A percentile compares a stretch with the other conserved stretches of the same genome.
phyloP scores from a whole-genome alignment of 2,329 filamentous ascomycete genomes.

The Cephalotrichum gorgonifer region DNA sequence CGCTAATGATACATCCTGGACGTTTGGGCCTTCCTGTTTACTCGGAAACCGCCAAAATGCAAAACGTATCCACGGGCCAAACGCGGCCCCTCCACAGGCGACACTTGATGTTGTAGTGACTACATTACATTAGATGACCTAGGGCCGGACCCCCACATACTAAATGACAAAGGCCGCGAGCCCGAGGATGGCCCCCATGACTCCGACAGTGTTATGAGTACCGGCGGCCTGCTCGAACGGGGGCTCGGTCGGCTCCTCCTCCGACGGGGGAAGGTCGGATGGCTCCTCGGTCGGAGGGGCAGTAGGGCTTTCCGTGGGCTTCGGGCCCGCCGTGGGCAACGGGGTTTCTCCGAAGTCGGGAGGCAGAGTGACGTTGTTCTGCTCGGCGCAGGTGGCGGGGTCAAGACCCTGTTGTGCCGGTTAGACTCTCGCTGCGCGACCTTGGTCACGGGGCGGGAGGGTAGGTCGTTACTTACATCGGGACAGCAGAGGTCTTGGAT shows the following conservation, averaged over 20 bases:
- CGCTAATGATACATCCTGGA: no score
- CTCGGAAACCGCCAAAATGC: no score
- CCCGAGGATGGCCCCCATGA: neutral
- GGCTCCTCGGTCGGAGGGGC: no score
- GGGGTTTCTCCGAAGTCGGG: neutral
- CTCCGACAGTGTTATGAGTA: neutral
- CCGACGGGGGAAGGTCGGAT: no score
- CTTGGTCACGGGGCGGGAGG: neutral
- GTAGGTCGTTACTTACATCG: neutral
- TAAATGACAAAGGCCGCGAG: neutral
- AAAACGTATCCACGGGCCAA: no score
- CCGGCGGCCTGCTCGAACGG: neutral
- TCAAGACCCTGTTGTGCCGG: neutral
- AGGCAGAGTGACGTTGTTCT: neutral
- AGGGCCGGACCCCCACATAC: no score
- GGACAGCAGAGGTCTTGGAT: slow-evolving; percentile 4
- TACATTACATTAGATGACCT: no score
- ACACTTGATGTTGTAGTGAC: no score
- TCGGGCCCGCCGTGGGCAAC: neutral
- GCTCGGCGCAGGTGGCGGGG: neutral
- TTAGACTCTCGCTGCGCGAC: neutral
- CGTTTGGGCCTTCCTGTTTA: no score
- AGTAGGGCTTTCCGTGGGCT: neutral
- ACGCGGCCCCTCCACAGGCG: no score
- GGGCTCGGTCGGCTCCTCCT: neutral